These are phyloP conservation scores for Botrytis byssoidea DNA, from an alignment of 2,329 filamentous ascomycete genomes.

Conservation along the genomic window DNA sequence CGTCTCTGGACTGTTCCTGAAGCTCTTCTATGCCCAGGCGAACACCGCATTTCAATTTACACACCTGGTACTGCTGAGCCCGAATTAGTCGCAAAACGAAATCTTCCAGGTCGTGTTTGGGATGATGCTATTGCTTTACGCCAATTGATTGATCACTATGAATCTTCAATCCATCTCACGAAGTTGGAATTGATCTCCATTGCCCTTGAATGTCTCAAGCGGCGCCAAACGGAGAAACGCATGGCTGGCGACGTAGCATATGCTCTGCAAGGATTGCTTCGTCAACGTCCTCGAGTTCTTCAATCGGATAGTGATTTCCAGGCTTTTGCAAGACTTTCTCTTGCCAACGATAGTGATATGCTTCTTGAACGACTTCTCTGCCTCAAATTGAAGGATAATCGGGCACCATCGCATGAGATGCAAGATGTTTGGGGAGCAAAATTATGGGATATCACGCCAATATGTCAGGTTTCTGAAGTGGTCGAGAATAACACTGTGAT, in stretches of 20 bases:
- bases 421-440: constrained; percentile 35
- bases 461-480: constrained; percentile 39
- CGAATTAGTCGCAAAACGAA: constrained; percentile 1
- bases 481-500: constrained; percentile 38
- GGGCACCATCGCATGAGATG: constrained; percentile 28
- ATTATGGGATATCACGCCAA: constrained; percentile 40
- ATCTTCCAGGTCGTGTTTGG: constrained; percentile 2
- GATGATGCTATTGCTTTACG: constrained; percentile 7
- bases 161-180: constrained; percentile 32
- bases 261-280: constrained; percentile 37
- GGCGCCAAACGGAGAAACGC: constrained; percentile 21
- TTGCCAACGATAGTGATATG: constrained; percentile 38
- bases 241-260: constrained; percentile 35
- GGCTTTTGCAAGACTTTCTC: constrained; percentile 38
- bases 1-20: constrained; percentile 27
- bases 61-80: background rate
- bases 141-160: constrained; percentile 37
- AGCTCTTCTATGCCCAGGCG: constrained; percentile 14
- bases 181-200: constrained; percentile 35
- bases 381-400: constrained; percentile 23
- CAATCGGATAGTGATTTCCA: constrained; percentile 36
- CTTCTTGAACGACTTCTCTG: constrained; percentile 39
- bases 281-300: constrained; percentile 32
- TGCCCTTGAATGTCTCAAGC: constrained; percentile 31
- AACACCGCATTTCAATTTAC: constrained; percentile 13